Percentiles rank a stretch among this genome's conserved stretches.
phyloP scores from a whole-genome alignment of 148 eudicot genomes.

The Rhododendron henanense region DNA sequence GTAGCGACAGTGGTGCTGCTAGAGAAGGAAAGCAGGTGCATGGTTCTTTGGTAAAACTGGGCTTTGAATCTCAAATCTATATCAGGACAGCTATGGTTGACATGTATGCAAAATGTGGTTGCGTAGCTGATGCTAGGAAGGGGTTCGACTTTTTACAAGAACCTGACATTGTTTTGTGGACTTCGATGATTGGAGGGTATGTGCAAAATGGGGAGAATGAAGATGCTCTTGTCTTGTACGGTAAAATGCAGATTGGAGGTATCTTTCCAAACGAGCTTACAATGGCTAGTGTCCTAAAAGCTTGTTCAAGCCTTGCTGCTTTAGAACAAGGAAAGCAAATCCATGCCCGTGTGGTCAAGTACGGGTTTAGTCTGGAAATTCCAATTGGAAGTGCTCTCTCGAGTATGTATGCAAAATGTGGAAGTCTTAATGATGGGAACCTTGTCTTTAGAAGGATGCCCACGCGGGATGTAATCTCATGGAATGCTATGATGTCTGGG shows the following conservation, averaged over 20 bases:
- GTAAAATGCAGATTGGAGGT: constrained; percentile 47
- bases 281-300: constrained; percentile 46
- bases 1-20: constrained; percentile 36
- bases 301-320: constrained; percentile 61
- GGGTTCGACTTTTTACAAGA: constrained; percentile 47
- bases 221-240: constrained; percentile 49
- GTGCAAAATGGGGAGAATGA: constrained; percentile 50
- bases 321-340: constrained; percentile 66
- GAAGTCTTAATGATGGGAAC: constrained; percentile 50
- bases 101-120: constrained; percentile 60
- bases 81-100: constrained; percentile 48
- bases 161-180: constrained; percentile 65
- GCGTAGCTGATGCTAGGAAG: constrained; percentile 46
- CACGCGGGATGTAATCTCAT: constrained; percentile 47
- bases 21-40: constrained; percentile 51
- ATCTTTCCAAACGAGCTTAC: constrained; percentile 54
- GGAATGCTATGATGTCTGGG: constrained; percentile 69
- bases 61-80: constrained; percentile 45
- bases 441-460: constrained; percentile 38
- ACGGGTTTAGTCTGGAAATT: constrained; percentile 38
- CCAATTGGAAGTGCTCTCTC: constrained; percentile 59
- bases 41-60: constrained; percentile 44
- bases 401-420: constrained; percentile 62
- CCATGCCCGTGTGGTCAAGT: constrained; percentile 53
- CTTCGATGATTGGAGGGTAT: constrained; percentile 66